phyloP scores from a whole-genome alignment of 169 alveolate species.

The Plasmodium gonderi region DNA sequence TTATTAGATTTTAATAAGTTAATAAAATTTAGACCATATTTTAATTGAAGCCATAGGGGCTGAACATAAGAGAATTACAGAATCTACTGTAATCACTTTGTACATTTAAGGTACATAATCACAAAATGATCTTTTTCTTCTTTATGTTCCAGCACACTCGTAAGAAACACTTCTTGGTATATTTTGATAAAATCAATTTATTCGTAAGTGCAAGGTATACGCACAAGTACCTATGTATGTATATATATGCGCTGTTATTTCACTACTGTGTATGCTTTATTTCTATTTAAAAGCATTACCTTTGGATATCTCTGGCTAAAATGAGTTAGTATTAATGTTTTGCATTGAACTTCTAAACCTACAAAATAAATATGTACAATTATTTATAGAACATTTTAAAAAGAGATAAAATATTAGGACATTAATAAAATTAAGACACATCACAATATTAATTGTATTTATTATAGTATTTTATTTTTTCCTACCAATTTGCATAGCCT shows the following conservation, averaged over 20 bases:
- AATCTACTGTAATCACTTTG: not conserved
- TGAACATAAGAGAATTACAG: not conserved
- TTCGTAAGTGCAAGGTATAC: no score
- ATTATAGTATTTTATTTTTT: not conserved
- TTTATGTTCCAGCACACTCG: no score
- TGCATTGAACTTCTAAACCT: slow-evolving; percentile 77
- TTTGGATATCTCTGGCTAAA: slow-evolving; percentile 93
- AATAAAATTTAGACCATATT: not conserved
- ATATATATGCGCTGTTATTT: not conserved
- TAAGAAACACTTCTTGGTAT: no score
- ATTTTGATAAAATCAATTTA: not conserved
- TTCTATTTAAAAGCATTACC: slow-evolving; percentile 60
- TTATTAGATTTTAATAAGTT: not conserved
- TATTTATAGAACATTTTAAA: not conserved
- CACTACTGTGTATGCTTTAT: not conserved
- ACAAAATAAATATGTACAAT: not conserved
- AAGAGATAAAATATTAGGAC: not conserved
- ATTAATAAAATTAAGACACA: not conserved
- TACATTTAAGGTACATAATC: not conserved
- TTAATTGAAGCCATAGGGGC: not conserved
- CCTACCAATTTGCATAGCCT: slow-evolving; percentile 85
- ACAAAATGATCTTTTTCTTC: not conserved
- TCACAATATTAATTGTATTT: not conserved
- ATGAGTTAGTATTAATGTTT: slow-evolving; percentile 89
- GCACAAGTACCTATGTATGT: no score